These are phyloP conservation scores for Trichoderma sp. DNA, from an alignment of 2,329 filamentous ascomycete genomes.

Conservation along the genomic window DNA sequence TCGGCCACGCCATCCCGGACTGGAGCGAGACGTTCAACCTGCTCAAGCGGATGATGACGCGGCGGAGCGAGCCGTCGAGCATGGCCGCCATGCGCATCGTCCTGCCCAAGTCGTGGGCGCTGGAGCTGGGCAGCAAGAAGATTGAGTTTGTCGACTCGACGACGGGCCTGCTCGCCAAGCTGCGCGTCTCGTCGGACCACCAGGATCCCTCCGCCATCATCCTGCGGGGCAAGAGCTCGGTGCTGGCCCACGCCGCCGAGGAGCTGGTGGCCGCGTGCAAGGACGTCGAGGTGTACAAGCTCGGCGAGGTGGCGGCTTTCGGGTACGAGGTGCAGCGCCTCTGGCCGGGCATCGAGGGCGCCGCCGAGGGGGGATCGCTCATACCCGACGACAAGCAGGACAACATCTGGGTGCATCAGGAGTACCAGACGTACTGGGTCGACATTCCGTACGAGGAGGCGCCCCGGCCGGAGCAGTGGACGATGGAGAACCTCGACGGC, in stretches of 20 bases:
- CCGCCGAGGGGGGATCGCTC: constrained; percentile 35
- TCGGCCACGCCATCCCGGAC: constrained; percentile 38
- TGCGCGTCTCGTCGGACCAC: constrained; percentile 42
- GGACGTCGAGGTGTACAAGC: constrained; percentile 41
- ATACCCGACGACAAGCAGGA: constrained; percentile 32
- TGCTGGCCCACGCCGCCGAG: constrained; percentile 41
- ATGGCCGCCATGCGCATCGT: constrained; percentile 45
- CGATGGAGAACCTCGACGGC: constrained; percentile 44
- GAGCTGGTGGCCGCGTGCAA: constrained; percentile 39
- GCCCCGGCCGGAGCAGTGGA: constrained; percentile 47
- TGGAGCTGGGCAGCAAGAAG: constrained; percentile 41
- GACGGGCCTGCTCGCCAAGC: constrained; percentile 40
- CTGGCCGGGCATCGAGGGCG: constrained; percentile 42
- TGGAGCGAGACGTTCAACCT: constrained; percentile 47
- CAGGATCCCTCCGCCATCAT: constrained; percentile 39
- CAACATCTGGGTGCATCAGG: constrained; percentile 43
- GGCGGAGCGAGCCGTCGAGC: constrained; percentile 37
- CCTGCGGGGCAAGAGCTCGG: constrained; percentile 39
- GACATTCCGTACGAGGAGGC: constrained; percentile 45
- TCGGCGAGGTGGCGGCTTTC: constrained; percentile 42
- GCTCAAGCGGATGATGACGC: constrained; percentile 44
- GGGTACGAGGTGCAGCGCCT: constrained; percentile 43
- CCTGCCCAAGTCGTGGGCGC: constrained; percentile 41
- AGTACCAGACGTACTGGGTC: constrained; percentile 39
- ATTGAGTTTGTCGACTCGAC: constrained; percentile 42